Percentiles rank a stretch among this genome's conserved stretches.
These are phyloP conservation scores for Chenopodium berlandieri DNA, from an alignment of 148 eudicot genomes.

Conservation along the genomic window DNA sequence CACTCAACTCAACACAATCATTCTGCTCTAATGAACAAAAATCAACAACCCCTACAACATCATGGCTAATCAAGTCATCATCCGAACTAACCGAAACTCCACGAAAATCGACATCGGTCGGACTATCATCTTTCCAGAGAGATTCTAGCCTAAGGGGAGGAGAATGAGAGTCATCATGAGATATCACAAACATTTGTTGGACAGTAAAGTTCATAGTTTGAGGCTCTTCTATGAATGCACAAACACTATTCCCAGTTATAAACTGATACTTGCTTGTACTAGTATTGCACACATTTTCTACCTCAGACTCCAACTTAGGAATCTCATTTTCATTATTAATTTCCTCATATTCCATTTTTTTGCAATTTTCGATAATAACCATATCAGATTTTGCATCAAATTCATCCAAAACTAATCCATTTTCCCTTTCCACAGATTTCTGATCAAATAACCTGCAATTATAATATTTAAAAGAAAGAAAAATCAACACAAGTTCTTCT, in stretches of 20 bases:
- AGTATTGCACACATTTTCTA: constrained; percentile 18
- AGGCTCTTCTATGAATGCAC: constrained; percentile 55
- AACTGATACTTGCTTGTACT: constrained; percentile 54
- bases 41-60: neutral
- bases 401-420: constrained; percentile 6
- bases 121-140: constrained; percentile 9
- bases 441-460: constrained; percentile 21
- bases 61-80: neutral
- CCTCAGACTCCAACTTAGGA: constrained; percentile 17
- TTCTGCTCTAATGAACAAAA: neutral
- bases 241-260: constrained; percentile 37
- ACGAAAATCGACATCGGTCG: neutral
- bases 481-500: no score
- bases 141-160: constrained; percentile 6
- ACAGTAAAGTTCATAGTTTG: constrained; percentile 45
- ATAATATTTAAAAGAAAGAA: neutral
- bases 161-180: constrained; percentile 24
- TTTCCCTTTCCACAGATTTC: constrained; percentile 24
- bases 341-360: constrained; percentile 14
- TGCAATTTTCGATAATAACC: constrained; percentile 8
- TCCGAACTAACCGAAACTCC: neutral
- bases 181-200: constrained; percentile 52
- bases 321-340: constrained; percentile 10
- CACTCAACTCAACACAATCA: constrained; percentile 19
- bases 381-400: constrained; percentile 10